Evolutionary conservation across 805 yeast species (phyloP).

Genomic region (Yarrowia sp.): DNA sequence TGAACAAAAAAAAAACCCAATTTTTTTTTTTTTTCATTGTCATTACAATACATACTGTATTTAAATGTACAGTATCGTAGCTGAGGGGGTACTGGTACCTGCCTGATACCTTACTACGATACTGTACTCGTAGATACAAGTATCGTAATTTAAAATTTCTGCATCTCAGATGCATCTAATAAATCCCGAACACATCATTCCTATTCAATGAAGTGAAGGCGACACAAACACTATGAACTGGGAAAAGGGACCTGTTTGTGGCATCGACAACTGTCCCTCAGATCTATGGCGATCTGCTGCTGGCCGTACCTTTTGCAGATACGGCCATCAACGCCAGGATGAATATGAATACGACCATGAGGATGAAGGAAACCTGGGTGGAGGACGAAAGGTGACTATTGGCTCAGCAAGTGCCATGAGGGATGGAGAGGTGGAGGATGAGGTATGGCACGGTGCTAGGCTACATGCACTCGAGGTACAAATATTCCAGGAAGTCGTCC

Average conservation of each 20-base stretch:
- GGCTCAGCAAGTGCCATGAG: not conserved
- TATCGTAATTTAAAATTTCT: not conserved
- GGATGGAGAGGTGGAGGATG: not conserved
- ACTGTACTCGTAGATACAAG: too few species aligned
- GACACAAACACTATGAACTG: not conserved
- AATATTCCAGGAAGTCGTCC: not conserved
- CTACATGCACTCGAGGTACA: not conserved
- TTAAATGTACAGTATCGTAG: not conserved
- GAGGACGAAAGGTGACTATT: not conserved
- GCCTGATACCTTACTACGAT: too few species aligned
- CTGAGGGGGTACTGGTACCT: too few species aligned
- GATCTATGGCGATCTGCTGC: constrained; percentile 65
- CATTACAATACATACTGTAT: too few species aligned
- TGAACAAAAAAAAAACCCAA: too few species aligned
- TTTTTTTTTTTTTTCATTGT: too few species aligned
- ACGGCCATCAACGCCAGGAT: constrained; percentile 61
- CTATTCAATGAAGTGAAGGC: not conserved
- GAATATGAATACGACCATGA: not conserved
- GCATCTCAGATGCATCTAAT: not conserved
- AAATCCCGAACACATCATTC: not conserved
- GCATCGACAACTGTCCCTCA: constrained; percentile 84
- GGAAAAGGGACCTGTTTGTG: constrained; percentile 73
- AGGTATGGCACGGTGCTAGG: not conserved
- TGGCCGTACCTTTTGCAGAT: constrained; percentile 82
- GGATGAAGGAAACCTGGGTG: not conserved